phyloP scores from a whole-genome alignment of 2,329 filamentous ascomycete species.

The Claviceps fusiformis region DNA sequence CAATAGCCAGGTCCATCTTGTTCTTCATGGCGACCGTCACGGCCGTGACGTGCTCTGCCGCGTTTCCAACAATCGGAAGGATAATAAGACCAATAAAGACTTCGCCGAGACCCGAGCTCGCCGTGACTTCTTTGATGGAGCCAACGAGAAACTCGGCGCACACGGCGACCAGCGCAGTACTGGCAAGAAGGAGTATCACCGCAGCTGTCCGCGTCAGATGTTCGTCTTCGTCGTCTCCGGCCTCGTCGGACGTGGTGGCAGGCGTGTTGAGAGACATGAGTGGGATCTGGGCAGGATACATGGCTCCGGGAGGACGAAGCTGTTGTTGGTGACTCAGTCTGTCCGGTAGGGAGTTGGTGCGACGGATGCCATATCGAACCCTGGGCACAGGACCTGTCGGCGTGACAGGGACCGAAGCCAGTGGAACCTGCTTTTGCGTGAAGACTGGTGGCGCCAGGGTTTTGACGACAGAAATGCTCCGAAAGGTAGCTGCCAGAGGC shows the following conservation, averaged over 20 bases:
- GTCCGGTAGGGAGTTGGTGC: constrained; percentile 62
- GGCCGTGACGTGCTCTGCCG: constrained; percentile 59
- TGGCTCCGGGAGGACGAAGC: constrained; percentile 33
- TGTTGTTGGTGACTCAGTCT: constrained; percentile 37
- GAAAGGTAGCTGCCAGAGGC: constrained; percentile 39
- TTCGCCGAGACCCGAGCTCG: constrained; percentile 42
- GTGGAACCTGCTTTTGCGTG: constrained; percentile 26
- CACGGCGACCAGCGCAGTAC: constrained; percentile 51
- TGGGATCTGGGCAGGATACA: constrained; percentile 35
- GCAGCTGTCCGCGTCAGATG: constrained; percentile 43
- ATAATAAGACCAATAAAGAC: constrained; percentile 61
- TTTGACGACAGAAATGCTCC: constrained; percentile 46
- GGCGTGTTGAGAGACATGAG: constrained; percentile 20
- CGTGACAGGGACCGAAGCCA: constrained; percentile 11
- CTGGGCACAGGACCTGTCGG: constrained; percentile 37
- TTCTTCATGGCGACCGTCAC: constrained; percentile 60
- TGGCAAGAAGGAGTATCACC: constrained; percentile 46
- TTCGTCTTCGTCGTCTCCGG: constrained; percentile 23
- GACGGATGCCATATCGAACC: constrained; percentile 51
- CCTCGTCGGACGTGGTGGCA: constrained; percentile 14
- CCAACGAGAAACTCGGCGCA: constrained; percentile 60
- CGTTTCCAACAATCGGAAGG: constrained; percentile 60
- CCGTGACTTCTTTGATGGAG: constrained; percentile 51
- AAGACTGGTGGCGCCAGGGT: constrained; percentile 62
- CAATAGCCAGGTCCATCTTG: constrained; percentile 64